A percentile compares a stretch with the other conserved stretches of the same genome.
These are phyloP conservation scores for Paralagenidium karlingii DNA, from an alignment of 352 stramenopile species.

Conservation along the genomic window DNA sequence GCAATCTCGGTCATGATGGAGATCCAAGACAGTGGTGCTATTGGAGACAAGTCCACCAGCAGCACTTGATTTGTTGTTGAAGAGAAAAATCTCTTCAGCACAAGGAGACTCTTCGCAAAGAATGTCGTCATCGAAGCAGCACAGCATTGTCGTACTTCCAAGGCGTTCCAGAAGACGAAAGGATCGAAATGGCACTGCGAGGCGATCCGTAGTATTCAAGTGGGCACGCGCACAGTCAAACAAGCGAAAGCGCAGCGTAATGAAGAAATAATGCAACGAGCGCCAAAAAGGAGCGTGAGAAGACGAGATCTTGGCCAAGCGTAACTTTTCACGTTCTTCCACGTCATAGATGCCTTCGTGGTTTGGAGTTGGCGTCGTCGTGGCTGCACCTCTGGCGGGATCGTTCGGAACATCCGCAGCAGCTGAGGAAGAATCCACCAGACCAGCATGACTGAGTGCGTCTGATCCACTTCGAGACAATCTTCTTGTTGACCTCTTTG, in stretches of 20 bases:
- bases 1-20: slow-evolving; percentile 58
- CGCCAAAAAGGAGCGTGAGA: no score
- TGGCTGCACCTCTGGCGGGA: slow-evolving; percentile 5
- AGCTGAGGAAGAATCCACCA: no score
- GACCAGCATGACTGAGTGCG: no score
- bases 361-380: slow-evolving; percentile 3
- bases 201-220: slow-evolving; percentile 5
- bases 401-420: no score
- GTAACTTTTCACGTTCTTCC: slow-evolving; percentile 71
- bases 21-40: slow-evolving; percentile 50
- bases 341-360: slow-evolving; percentile 60
- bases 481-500: no score
- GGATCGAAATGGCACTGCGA: slow-evolving; percentile 53
- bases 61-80: slow-evolving; percentile 51
- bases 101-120: slow-evolving; percentile 67
- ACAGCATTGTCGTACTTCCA: slow-evolving; percentile 78
- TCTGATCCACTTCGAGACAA: no score
- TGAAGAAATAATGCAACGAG: slow-evolving; percentile 61
- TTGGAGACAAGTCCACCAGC: no score
- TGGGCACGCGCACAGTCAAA: slow-evolving; percentile 40
- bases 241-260: slow-evolving; percentile 51
- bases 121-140: slow-evolving; percentile 81
- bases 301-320: slow-evolving; percentile 54
- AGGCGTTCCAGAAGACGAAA: slow-evolving; percentile 72
- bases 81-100: slow-evolving; percentile 74